Conservation (phyloP, 441 rosid genomes). For the Populus hybrid region DNA sequence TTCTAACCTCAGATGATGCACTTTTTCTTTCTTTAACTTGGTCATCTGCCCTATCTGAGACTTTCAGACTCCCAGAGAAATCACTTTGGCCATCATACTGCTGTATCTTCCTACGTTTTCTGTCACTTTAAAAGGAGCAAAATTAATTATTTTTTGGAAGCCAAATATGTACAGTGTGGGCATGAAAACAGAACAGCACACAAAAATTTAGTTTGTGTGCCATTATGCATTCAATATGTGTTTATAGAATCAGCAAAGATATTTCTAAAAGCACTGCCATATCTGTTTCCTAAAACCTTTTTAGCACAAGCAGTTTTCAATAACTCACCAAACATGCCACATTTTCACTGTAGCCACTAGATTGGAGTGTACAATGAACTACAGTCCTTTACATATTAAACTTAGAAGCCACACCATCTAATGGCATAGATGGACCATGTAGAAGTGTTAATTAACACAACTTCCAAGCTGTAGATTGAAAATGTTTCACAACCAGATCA, state of each 20-base stretch:
- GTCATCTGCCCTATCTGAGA: constrained; percentile 47
- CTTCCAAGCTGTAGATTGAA: background rate
- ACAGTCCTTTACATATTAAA: background rate
- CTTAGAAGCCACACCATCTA: background rate
- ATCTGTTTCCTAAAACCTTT: background rate
- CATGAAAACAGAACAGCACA: background rate
- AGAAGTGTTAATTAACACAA: background rate
- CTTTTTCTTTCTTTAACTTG: constrained; percentile 45
- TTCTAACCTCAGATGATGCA: constrained; percentile 52
- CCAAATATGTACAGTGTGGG: background rate
- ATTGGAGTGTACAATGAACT: background rate
- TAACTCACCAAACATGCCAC: background rate
- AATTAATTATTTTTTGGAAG: background rate
- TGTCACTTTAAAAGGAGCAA: constrained; percentile 40
- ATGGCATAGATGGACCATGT: background rate
- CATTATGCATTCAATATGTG: background rate
- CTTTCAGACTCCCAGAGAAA: constrained; percentile 54
- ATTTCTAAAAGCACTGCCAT: background rate
- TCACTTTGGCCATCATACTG: constrained; percentile 54
- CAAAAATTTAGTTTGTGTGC: background rate
- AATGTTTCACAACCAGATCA: background rate
- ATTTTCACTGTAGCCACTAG: background rate
- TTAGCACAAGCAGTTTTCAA: background rate
- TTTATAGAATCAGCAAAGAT: background rate
- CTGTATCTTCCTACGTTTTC: constrained; percentile 49